Evolutionary conservation across 2,329 filamentous ascomycete genomes (phyloP), one percentile per base, ranked within the genome.

Genomic region (Cadophora gregata): DNA sequence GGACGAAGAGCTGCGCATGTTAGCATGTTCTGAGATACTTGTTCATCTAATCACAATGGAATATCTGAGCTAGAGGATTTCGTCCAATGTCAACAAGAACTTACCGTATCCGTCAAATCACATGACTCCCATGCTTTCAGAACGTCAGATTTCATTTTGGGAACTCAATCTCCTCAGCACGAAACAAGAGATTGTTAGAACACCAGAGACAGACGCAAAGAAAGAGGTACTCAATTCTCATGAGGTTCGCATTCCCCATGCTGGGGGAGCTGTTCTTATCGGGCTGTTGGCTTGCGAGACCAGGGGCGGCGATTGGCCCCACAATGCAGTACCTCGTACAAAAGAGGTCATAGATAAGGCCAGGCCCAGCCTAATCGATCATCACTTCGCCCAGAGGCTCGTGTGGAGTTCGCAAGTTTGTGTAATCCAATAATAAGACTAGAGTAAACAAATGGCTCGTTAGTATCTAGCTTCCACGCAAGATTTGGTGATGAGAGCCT

Each of bases 121-220:
- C 83, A 85, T 59, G 80, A 78, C 62, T 83, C 81, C 82, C 83
- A 85, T 24, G 81, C 82, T 48, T 79, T 69, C 47, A 80, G 71
- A n/a, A 81, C 76, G 9, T 77, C 72, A n/a, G 77, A 77, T 33
- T 66, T 24, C 65, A 68, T 71, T 25, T 63, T 65, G 60, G 42
- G 29, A 24, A 4, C 48, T 48, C 50, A 56, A 9, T 55, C n/a
- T 36, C n/a, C 45, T 9, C 8, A 27, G 38, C 36, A 45, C 36
- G 47, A 21, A 27, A 2, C 29, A 59, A 25, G 24, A 19, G 14
- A 4, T 16, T 10, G 12, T 12, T 4, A 59, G 12, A 10, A 21
- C 3, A 33, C 8, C 36, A 59, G 4, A 27, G 25, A 47, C 10
- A 25, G 1, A 59, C 19, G 25, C 2, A 59, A 45, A 21, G 47